Evolutionary conservation across 805 yeast genomes (phyloP).

Genomic region (Myxozyma udenii): DNA sequence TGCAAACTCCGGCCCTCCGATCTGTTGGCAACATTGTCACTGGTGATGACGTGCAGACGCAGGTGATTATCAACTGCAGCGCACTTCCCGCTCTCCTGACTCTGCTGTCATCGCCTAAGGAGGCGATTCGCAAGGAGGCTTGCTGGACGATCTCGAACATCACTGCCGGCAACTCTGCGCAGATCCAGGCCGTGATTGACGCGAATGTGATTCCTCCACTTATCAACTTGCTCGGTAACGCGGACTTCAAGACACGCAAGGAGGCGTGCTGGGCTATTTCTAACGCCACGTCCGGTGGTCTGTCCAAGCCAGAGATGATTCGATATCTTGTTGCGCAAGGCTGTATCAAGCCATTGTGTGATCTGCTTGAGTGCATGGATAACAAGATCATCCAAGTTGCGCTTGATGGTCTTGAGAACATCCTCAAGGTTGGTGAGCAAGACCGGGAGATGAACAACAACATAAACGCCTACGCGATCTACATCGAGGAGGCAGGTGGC

Average conservation of each 20-base stretch:
- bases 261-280: slow-evolving; percentile 99
- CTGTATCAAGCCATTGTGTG: slow-evolving; percentile 95
- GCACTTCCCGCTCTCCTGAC: slow-evolving; percentile 82
- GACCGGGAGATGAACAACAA: slow-evolving; percentile 75
- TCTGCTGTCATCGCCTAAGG: slow-evolving; percentile 78
- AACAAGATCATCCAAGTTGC: slow-evolving; percentile 91
- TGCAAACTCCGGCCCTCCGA: slow-evolving; percentile 95
- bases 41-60: slow-evolving; percentile 94
- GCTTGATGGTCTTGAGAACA: slow-evolving; percentile 90
- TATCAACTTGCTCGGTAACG: slow-evolving; percentile 69
- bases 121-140: slow-evolving; percentile 91
- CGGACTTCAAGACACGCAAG: slow-evolving; percentile 93
- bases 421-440: slow-evolving; percentile 88
- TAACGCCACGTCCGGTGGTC: slow-evolving; percentile 95
- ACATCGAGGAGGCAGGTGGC: slow-evolving; percentile 97
- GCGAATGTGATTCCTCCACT: slow-evolving; percentile 90
- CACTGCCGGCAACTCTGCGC: slow-evolving; percentile 94
- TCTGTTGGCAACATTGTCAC: slow-evolving; percentile 98
- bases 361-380: slow-evolving; percentile 82
- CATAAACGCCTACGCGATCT: slow-evolving; percentile 83
- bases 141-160: slow-evolving; percentile 99
- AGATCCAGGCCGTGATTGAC: slow-evolving; percentile 95
- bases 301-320: slow-evolving; percentile 87
- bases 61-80: slow-evolving; percentile 88
- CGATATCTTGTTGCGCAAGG: slow-evolving; percentile 91